phyloP scores from a whole-genome alignment of 345 rosid species.

The Durio zibethinus region DNA sequence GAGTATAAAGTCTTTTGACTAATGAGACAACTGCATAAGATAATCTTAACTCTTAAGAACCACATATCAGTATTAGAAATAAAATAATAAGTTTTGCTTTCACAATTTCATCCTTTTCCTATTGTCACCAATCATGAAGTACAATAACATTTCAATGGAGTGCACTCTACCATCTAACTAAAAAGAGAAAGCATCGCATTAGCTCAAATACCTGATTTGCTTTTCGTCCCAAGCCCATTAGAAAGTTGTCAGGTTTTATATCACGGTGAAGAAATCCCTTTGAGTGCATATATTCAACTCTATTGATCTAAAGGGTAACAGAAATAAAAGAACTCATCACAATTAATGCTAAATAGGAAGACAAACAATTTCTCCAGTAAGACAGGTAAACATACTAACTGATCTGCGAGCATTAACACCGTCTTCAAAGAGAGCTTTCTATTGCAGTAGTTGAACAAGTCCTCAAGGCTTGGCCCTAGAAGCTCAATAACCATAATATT shows the following conservation, averaged over 20 bases:
- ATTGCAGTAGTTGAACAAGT: slow-evolving; percentile 55
- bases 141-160: background rate
- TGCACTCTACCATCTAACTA: background rate
- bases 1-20: background rate
- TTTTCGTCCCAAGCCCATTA: slow-evolving; percentile 92
- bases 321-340: background rate
- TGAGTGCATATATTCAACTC: slow-evolving; percentile 94
- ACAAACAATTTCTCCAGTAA: background rate
- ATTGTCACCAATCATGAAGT: background rate
- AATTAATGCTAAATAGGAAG: background rate
- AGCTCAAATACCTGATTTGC: slow-evolving; percentile 69
- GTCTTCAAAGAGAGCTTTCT: slow-evolving; percentile 62
- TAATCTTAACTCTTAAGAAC: background rate
- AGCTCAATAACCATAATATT: slow-evolving; percentile 61
- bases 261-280: slow-evolving; percentile 97
- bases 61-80: background rate
- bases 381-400: slow-evolving; percentile 37
- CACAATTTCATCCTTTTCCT: background rate
- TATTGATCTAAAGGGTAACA: slow-evolving; percentile 49
- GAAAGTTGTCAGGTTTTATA: slow-evolving; percentile 95
- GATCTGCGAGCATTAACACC: slow-evolving; percentile 70
- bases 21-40: background rate
- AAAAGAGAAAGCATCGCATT: background rate
- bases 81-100: background rate
- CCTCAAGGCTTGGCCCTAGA: slow-evolving; percentile 71